Percentiles rank a stretch among this genome's conserved stretches.
These are phyloP conservation scores for Backusella tarrabulga DNA, from an alignment of 192 early-diverging fungal genomes.

Conservation along the genomic window DNA sequence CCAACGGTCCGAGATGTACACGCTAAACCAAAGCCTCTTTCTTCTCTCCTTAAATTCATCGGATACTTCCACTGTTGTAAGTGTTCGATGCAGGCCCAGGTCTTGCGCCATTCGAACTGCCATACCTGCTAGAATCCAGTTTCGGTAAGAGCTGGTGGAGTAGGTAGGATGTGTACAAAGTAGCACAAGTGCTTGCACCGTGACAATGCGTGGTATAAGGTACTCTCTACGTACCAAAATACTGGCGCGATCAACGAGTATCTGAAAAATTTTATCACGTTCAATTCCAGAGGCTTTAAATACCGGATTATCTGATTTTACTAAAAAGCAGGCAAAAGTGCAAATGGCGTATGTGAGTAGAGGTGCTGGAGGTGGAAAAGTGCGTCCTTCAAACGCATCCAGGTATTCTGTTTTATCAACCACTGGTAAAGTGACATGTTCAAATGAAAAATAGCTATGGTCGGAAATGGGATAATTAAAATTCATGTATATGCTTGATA, in stretches of 20 bases:
- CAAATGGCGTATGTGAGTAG: slow-evolving; percentile 22
- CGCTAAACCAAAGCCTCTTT: slow-evolving; percentile 70
- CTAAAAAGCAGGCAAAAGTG: slow-evolving; percentile 17
- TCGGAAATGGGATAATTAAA: background rate
- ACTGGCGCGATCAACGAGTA: slow-evolving; percentile 12
- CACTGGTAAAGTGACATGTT: slow-evolving; percentile 19
- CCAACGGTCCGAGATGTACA: slow-evolving; percentile 69
- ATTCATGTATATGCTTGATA: background rate
- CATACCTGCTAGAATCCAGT: slow-evolving; percentile 39
- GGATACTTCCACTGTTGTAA: slow-evolving; percentile 41
- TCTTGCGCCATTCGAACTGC: slow-evolving; percentile 80
- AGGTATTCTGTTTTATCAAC: slow-evolving; percentile 23
- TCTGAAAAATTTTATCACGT: slow-evolving; percentile 10
- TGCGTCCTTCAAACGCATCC: slow-evolving; percentile 13
- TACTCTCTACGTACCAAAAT: slow-evolving; percentile 56
- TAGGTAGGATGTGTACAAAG: slow-evolving; percentile 50
- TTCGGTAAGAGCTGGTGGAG: slow-evolving; percentile 13
- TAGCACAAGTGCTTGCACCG: slow-evolving; percentile 63
- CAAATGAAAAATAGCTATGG: slow-evolving; percentile 21
- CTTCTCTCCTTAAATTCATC: slow-evolving; percentile 54
- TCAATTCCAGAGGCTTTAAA: slow-evolving; percentile 6
- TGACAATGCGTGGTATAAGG: slow-evolving; percentile 48
- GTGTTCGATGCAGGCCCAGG: slow-evolving; percentile 71
- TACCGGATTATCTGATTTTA: slow-evolving; percentile 9
- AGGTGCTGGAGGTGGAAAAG: slow-evolving; percentile 7